These are phyloP conservation scores for Paraphaeosphaeria minitans DNA, from an alignment of 2,329 filamentous ascomycete species.

Conservation along the genomic window DNA sequence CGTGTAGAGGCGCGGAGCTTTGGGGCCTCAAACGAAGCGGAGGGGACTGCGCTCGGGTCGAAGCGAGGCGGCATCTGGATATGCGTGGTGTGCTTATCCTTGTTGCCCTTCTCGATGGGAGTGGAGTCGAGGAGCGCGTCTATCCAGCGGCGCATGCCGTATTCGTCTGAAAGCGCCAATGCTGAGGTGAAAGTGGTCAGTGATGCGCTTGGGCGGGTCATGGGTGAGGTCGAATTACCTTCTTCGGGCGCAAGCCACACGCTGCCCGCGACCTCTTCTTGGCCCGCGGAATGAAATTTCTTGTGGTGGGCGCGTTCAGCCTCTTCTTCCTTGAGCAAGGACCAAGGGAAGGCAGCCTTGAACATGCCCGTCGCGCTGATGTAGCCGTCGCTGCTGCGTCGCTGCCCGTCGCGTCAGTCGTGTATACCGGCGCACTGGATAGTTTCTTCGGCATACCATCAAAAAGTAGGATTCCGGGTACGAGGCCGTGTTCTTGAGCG, in stretches of 20 bases:
- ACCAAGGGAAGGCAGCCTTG: slow-evolving; percentile 85
- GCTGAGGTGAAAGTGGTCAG: slow-evolving; percentile 59
- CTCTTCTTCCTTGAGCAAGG: slow-evolving; percentile 73
- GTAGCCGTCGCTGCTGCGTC: slow-evolving; percentile 82
- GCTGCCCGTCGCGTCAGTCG: slow-evolving; percentile 53
- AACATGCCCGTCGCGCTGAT: slow-evolving; percentile 91
- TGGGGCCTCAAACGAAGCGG: slow-evolving; percentile 32
- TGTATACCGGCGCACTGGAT: slow-evolving; percentile 17
- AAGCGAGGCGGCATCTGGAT: slow-evolving; percentile 85
- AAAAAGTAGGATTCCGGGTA: slow-evolving; percentile 92
- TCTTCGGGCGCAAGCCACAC: slow-evolving; percentile 88
- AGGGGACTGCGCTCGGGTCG: slow-evolving; percentile 57
- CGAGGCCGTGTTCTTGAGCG: slow-evolving; percentile 63
- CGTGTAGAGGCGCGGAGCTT: slow-evolving; percentile 48
- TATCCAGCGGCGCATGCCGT: slow-evolving; percentile 85
- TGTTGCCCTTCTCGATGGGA: slow-evolving; percentile 71
- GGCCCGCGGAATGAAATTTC: slow-evolving; percentile 76
- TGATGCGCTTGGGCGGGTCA: neutral
- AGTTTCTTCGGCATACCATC: slow-evolving; percentile 64
- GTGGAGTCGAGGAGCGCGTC: slow-evolving; percentile 88
- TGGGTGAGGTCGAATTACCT: slow-evolving; percentile 52
- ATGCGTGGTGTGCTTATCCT: slow-evolving; percentile 69
- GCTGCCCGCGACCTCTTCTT: slow-evolving; percentile 93
- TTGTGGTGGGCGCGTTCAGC: slow-evolving; percentile 84
- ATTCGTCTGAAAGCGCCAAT: slow-evolving; percentile 82